These are phyloP conservation scores for Tagetes patula DNA, from an alignment of 129 eudicot genomes.

Conservation along the genomic window DNA sequence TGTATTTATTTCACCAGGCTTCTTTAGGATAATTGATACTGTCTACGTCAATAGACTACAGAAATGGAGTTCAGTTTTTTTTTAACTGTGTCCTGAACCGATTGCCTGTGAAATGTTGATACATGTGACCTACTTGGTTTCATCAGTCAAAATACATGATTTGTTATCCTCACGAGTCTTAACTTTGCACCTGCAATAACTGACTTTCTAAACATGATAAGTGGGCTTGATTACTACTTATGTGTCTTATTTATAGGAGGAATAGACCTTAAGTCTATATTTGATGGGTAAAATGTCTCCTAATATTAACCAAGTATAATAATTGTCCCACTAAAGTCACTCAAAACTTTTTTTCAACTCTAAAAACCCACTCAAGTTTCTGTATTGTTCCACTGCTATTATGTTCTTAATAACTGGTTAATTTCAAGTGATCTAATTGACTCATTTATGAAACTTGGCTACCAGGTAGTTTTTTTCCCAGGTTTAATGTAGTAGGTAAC, in stretches of 20 bases:
- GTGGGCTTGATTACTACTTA: not conserved
- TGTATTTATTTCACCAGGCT: not conserved
- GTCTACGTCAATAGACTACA: not conserved
- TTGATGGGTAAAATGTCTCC: not conserved
- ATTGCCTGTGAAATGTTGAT: not conserved
- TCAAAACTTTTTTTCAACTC: not conserved
- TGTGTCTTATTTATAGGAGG: not conserved
- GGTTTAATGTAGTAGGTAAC: not conserved
- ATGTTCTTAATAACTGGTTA: not conserved
- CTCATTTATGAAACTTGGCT: not conserved
- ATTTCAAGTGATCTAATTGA: not conserved
- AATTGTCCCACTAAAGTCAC: not conserved
- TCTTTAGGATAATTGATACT: not conserved
- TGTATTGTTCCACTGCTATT: not conserved
- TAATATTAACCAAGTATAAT: not conserved
- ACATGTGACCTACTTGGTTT: not conserved
- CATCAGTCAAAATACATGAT: not conserved
- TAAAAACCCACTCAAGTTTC: not conserved
- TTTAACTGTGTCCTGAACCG: not conserved
- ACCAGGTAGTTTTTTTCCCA: not conserved
- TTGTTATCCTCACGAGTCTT: not conserved
- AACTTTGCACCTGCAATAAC: not conserved
- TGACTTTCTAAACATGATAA: not conserved
- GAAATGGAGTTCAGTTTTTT: not conserved
- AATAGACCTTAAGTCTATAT: not conserved